Percentiles rank a stretch among this genome's conserved stretches.
phyloP scores from a whole-genome alignment of 352 stramenopile genomes.

The Globisporangium solare region DNA sequence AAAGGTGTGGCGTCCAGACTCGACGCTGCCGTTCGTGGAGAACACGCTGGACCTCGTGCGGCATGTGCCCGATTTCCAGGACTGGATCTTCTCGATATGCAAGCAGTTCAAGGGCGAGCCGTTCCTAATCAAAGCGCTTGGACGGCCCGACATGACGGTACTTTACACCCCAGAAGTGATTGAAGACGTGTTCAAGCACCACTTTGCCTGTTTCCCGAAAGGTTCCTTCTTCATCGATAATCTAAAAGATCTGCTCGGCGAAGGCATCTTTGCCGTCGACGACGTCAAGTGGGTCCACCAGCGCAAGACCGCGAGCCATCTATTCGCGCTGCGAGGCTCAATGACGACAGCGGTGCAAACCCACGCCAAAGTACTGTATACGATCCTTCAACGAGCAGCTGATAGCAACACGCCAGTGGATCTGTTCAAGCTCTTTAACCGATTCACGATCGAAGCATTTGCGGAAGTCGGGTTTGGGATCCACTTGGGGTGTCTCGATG shows the following conservation, averaged over 20 bases:
- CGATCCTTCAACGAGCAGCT: slow-evolving; percentile 16
- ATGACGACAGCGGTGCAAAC: slow-evolving; percentile 40
- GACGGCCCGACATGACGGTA: slow-evolving; percentile 25
- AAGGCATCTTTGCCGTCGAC: slow-evolving; percentile 53
- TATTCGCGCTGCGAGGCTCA: slow-evolving; percentile 43
- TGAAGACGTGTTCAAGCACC: slow-evolving; percentile 51
- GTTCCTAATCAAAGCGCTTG: slow-evolving; percentile 25
- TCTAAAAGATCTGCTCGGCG: slow-evolving; percentile 34
- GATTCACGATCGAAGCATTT: slow-evolving; percentile 49
- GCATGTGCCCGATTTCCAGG: slow-evolving; percentile 24
- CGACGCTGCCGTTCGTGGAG: slow-evolving; percentile 26
- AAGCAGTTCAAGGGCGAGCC: slow-evolving; percentile 25
- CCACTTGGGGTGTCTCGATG: slow-evolving; percentile 32
- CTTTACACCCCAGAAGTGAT: slow-evolving; percentile 33
- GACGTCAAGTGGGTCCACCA: slow-evolving; percentile 41
- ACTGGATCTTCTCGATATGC: slow-evolving; percentile 37
- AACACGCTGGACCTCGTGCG: slow-evolving; percentile 36
- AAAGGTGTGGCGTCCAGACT: slow-evolving; percentile 5
- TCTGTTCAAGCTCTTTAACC: slow-evolving; percentile 29
- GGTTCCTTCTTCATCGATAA: slow-evolving; percentile 24
- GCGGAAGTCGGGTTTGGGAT: slow-evolving; percentile 53
- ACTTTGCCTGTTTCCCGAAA: slow-evolving; percentile 76
- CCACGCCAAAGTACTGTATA: slow-evolving; percentile 26
- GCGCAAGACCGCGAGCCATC: slow-evolving; percentile 45
- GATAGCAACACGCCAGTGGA: slow-evolving; percentile 21